phyloP scores from a whole-genome alignment of 169 alveolate species.

The Cryptosporidium baileyi region DNA sequence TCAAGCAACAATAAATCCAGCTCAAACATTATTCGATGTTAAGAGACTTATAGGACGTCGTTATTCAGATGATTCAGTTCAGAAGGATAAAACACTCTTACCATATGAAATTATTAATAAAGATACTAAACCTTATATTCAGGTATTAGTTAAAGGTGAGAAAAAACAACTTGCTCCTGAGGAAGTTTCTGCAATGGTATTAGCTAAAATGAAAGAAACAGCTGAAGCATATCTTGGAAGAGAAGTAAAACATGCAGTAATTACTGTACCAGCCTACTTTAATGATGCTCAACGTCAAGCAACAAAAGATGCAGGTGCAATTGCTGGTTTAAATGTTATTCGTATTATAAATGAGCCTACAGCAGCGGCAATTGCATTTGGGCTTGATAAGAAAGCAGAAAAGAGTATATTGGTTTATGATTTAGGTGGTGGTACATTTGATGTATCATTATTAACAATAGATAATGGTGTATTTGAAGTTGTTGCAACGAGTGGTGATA shows the following conservation, averaged over 20 bases:
- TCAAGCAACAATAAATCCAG: conserved; percentile 95
- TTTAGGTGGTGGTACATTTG: conserved; percentile 99
- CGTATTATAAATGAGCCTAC: conserved; percentile 99
- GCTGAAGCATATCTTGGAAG: conserved; percentile 96
- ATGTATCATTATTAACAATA: conserved; percentile 96
- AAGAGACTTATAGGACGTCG: conserved; percentile 98
- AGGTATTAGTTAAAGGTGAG: conserved; percentile 89
- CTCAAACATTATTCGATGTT: conserved; percentile 96
- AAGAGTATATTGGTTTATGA: conserved; percentile 97
- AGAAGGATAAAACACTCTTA: conserved; percentile 92
- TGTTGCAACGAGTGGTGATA: conserved; percentile 97
- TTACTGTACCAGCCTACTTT: conserved; percentile 98
- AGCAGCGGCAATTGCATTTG: conserved; percentile 99
- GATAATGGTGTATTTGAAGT: conserved; percentile 98
- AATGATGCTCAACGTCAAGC: conserved; percentile 99
- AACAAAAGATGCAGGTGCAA: conserved; percentile 99
- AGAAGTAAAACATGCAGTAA: conserved; percentile 93
- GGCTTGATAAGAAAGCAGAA: conserved; percentile 93
- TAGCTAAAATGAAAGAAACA: conserved; percentile 94
- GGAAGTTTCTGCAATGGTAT: conserved; percentile 98
- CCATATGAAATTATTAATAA: conserved; percentile 94
- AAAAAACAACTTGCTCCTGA: conserved; percentile 95
- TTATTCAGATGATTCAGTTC: conserved; percentile 93
- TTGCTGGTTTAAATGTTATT: conserved; percentile 97
- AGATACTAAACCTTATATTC: conserved; percentile 93